phyloP scores from a whole-genome alignment of 1,284 basidiomycete genomes.

The Cryptococcus deneoformans region DNA sequence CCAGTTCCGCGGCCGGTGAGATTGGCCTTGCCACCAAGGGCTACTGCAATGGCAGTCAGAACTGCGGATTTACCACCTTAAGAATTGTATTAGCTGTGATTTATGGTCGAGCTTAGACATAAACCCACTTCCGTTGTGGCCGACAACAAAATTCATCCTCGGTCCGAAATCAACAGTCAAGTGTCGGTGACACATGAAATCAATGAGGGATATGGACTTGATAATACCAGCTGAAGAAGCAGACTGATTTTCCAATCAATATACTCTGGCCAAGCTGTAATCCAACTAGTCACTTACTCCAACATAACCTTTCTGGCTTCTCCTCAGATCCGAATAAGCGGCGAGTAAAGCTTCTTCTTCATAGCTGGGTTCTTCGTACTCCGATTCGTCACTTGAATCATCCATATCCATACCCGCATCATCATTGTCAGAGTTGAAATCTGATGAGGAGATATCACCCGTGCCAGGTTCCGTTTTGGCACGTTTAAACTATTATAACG shows the following conservation, averaged over 20 bases:
- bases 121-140: constrained; percentile 58
- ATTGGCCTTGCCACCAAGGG: constrained; percentile 86
- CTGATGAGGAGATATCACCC: not conserved
- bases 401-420: constrained; percentile 1
- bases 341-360: constrained; percentile 10
- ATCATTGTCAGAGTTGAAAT: constrained; percentile 1
- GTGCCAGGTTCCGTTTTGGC: not conserved
- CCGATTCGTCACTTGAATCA: not conserved
- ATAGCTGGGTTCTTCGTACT: constrained; percentile 34
- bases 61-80: constrained; percentile 93
- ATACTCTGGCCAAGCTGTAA: not conserved
- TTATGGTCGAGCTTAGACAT: not conserved
- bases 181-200: constrained; percentile 96
- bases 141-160: constrained; percentile 96
- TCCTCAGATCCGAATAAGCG: constrained; percentile 8
- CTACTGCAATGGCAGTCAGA: constrained; percentile 88
- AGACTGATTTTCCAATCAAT: not conserved
- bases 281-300: constrained; percentile 6
- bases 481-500: not conserved
- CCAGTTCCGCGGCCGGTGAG: constrained; percentile 85
- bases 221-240: constrained; percentile 86
- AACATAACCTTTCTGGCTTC: constrained; percentile 8
- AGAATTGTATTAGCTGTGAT: not conserved
- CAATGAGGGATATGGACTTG: constrained; percentile 76
- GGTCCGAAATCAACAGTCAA: constrained; percentile 78